A percentile compares a stretch with the other conserved stretches of the same genome.
Evolutionary conservation across 345 rosid species (phyloP).

Genomic region (Euclidium syriacum): DNA sequence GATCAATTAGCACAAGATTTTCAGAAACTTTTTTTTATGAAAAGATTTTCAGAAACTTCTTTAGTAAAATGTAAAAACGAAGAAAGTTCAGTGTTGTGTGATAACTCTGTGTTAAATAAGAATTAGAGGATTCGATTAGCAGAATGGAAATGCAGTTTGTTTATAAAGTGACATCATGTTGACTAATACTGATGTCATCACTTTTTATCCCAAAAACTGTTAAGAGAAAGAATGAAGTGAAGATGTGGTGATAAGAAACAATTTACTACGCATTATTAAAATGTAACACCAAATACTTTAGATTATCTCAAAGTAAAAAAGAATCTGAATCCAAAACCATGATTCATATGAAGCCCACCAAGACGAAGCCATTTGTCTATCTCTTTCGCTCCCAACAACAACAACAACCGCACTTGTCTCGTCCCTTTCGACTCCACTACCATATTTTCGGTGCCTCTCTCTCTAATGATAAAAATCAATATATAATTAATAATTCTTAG

Average conservation of each 20-base stretch:
- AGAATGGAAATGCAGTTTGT: too few species aligned
- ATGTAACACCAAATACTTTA: background rate
- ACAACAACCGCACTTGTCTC: constrained; percentile 32
- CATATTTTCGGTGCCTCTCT: constrained; percentile 1
- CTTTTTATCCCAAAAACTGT: background rate
- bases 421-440: constrained; percentile 14
- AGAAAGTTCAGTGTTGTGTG: too few species aligned
- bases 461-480: background rate
- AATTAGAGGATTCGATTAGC: too few species aligned
- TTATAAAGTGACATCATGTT: constrained; percentile 22
- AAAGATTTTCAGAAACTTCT: too few species aligned
- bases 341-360: constrained; percentile 8
- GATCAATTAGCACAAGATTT: too few species aligned
- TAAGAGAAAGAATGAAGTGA: too few species aligned
- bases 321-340: background rate
- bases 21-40: too few species aligned
- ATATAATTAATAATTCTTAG: background rate
- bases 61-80: too few species aligned
- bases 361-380: constrained; percentile 20
- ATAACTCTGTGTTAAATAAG: too few species aligned
- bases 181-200: constrained; percentile 16
- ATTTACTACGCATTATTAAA: background rate
- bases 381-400: constrained; percentile 10
- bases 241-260: background rate
- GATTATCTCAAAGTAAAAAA: background rate